A percentile compares a stretch with the other conserved stretches of the same genome.
These are phyloP conservation scores for Nyssa sinensis DNA, from an alignment of 148 eudicot species.

Conservation along the genomic window DNA sequence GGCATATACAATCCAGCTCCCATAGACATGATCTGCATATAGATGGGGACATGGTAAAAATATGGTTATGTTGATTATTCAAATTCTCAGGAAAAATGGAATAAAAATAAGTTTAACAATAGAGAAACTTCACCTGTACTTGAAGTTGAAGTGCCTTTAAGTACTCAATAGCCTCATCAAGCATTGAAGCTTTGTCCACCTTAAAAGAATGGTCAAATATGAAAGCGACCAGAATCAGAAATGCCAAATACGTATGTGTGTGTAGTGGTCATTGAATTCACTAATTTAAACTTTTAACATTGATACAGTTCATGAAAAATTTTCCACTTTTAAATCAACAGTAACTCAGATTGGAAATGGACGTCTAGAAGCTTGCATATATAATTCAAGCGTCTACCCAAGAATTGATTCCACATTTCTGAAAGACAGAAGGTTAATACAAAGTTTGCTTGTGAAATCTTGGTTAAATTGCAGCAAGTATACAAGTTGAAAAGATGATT, in stretches of 20 bases:
- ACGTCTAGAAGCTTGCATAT: neutral
- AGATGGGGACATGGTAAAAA: neutral
- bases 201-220: constrained; percentile 14
- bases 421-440: neutral
- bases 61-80: neutral
- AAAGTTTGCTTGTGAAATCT: neutral
- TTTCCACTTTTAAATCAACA: neutral
- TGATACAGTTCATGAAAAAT: neutral
- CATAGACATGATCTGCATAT: constrained; percentile 83
- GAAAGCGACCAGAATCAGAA: constrained; percentile 12
- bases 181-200: constrained; percentile 99
- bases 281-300: neutral
- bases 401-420: constrained; percentile 6
- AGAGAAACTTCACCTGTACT: constrained; percentile 60
- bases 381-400: neutral
- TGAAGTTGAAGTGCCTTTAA: constrained; percentile 91
- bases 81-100: no score
- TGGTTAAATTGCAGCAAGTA: neutral
- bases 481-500: neutral
- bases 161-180: constrained; percentile 94
- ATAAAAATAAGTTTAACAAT: neutral
- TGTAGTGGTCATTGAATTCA: neutral
- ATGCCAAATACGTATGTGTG: no score
- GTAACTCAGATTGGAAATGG: neutral
- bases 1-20: constrained; percentile 91